Base-by-base conservation (phyloP, 257 asterid species). In the Perilla frutescens region DNA sequence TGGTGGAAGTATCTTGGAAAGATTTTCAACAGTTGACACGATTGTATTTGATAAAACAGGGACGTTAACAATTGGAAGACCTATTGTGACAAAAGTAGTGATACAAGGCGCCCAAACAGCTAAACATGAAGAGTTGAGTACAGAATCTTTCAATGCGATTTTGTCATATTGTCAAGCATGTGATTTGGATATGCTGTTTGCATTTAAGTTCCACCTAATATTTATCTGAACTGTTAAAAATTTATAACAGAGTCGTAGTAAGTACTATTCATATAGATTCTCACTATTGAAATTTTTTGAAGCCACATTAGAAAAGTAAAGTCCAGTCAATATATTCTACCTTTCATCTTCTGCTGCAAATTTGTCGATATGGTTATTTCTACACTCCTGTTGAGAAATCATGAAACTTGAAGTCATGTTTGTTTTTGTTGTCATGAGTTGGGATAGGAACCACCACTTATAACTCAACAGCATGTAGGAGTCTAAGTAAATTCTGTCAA, bases 1-100 rank as follows among this genome's bases (percentile, higher is more conserved):
- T 65, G 99, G 99, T 71, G 99, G 99, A 72, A 90, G 91, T 74
- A 79, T 92, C 78, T 81, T 95, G 75, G 99, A 95, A 80, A 92
- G 78, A 72, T 90, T 95, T 85, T 86, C 99, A 2, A 73, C 85
- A 66, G 97, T 95, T 53, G 76, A 95, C 69, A 77, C 97, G 29
- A 63, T 95, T 72, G 98, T 95, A 69, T 95, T 95, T 87, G 99
- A 95, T 76, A 95, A 92, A 82, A 95, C 99, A 31, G 99, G 99
- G 80, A 95, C 99, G 39, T 71, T 95, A 77, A 95, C 99, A 34
- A 79, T 89, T 59, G 98, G 99, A 68, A 90, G 83, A 80, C 99
- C 99, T 77, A 86, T 82, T 49, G 99, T 95, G 86, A 90, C 96
- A 47, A 85, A 82, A 85, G 86, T 95, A 55, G 81, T 81, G 79